Evolutionary conservation across 306 rosid genomes (phyloP).

Genomic region (Cicer judaicum): DNA sequence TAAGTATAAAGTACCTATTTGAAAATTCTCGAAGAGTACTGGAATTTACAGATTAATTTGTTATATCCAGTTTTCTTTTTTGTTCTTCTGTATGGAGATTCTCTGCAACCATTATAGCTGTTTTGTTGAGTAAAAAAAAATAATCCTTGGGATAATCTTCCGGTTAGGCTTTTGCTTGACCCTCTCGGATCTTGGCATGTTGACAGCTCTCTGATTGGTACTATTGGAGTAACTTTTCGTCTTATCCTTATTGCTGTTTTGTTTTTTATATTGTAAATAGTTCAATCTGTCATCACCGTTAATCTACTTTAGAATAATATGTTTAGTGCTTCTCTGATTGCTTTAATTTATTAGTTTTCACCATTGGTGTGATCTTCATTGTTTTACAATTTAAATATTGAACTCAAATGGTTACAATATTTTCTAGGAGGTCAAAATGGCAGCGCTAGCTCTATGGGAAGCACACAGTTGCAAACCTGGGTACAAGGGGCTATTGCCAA

Average conservation of each 20-base stretch:
- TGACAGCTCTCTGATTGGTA: neutral
- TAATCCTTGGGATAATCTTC: neutral
- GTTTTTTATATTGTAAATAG: neutral
- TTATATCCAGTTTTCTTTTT: constrained; percentile 29
- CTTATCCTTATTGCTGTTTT: constrained; percentile 2
- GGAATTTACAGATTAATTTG: neutral
- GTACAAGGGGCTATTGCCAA: constrained; percentile 98
- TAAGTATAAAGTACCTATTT: neutral
- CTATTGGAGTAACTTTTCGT: constrained; percentile 15
- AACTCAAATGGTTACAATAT: constrained; percentile 35
- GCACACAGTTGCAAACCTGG: constrained; percentile 95
- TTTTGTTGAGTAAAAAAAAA: neutral
- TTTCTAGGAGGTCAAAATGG: constrained; percentile 84
- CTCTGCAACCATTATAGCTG: neutral
- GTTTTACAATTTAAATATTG: constrained; percentile 17
- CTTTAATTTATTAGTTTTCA: neutral
- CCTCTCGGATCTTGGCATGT: constrained; percentile 23
- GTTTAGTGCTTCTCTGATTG: constrained; percentile 23
- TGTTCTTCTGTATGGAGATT: constrained; percentile 13
- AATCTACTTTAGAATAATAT: neutral
- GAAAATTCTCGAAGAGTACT: neutral
- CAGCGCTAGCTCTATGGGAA: constrained; percentile 76
- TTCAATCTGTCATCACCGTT: neutral
- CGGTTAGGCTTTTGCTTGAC: neutral
- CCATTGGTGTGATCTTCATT: constrained; percentile 5